Evolutionary conservation across 164 flowering plant species (phyloP).

Genomic region (Nymphaea thermarum): DNA sequence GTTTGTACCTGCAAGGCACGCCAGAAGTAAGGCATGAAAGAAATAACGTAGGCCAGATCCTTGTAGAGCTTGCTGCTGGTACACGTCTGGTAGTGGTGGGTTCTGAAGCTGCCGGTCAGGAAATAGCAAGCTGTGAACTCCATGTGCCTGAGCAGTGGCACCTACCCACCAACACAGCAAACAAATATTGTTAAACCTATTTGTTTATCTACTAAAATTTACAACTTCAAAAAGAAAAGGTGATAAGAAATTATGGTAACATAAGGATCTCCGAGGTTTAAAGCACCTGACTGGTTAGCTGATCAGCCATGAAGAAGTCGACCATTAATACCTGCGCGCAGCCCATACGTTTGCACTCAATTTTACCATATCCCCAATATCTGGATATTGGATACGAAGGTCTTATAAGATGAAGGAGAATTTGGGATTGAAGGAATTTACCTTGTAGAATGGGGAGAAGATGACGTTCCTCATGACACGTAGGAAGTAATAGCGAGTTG

Average conservation of each 20-base stretch:
- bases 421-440: conserved; percentile 7
- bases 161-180: conserved; percentile 23
- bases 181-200: neutral
- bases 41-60: conserved; percentile 79
- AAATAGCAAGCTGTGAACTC: conserved; percentile 89
- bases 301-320: conserved; percentile 99
- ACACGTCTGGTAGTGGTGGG: conserved; percentile 54
- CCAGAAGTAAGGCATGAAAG: conserved; percentile 91
- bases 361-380: neutral
- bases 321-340: conserved; percentile 86
- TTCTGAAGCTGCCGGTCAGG: conserved; percentile 57
- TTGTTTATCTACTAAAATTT: too few species aligned
- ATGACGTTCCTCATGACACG: conserved; percentile 72
- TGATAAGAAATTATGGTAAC: too few species aligned
- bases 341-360: too few species aligned
- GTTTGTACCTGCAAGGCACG: conserved; percentile 99
- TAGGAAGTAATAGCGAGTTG: conserved; percentile 76
- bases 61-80: conserved; percentile 53
- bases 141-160: conserved; percentile 80
- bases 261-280: too few species aligned
- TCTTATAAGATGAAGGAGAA: neutral
- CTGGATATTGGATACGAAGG: neutral
- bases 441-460: conserved; percentile 94
- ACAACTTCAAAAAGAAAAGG: too few species aligned
- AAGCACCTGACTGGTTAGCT: conserved; percentile 92